Evolutionary conservation across 768 basidiomycete species (phyloP).

Genomic region (Leucosporidium scottii): DNA sequence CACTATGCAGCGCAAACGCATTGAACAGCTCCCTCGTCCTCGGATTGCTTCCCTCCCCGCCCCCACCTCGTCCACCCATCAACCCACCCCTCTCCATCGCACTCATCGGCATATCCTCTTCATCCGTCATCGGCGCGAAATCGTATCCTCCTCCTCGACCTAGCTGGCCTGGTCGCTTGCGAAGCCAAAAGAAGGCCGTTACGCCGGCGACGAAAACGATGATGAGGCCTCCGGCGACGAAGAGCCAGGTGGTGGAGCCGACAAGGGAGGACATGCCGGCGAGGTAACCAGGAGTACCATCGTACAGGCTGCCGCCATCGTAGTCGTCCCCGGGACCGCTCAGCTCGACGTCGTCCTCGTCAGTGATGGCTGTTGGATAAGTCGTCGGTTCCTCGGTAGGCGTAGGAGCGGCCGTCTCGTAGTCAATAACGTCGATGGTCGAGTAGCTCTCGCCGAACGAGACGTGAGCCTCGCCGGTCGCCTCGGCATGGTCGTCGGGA

Average conservation of each 20-base stretch:
- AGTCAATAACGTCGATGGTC: slow-evolving; percentile 50
- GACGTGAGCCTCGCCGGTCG: slow-evolving; percentile 66
- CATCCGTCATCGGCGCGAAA: slow-evolving; percentile 44
- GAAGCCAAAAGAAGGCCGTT: slow-evolving; percentile 72
- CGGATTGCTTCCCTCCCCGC: slow-evolving; percentile 16
- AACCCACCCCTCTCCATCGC: slow-evolving; percentile 49
- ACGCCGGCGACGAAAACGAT: slow-evolving; percentile 62
- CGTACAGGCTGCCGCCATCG: slow-evolving; percentile 33
- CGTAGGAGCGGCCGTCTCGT: slow-evolving; percentile 1
- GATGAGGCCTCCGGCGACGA: slow-evolving; percentile 73
- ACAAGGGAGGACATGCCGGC: slow-evolving; percentile 66
- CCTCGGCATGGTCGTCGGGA: slow-evolving; percentile 74
- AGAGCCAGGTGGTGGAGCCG: slow-evolving; percentile 79
- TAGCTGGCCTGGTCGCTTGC: slow-evolving; percentile 42
- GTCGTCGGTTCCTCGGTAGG: background rate
- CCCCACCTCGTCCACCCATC: slow-evolving; percentile 6
- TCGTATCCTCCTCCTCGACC: slow-evolving; percentile 25
- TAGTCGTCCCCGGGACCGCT: slow-evolving; percentile 17
- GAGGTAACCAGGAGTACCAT: slow-evolving; percentile 53
- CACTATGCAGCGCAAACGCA: slow-evolving; percentile 54
- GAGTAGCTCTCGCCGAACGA: slow-evolving; percentile 75
- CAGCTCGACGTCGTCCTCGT: slow-evolving; percentile 31
- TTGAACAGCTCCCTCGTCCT: slow-evolving; percentile 88
- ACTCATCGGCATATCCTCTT: slow-evolving; percentile 70
- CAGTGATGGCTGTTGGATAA: slow-evolving; percentile 51